Percentiles rank a stretch among this genome's conserved stretches.
Evolutionary conservation across 2,329 filamentous ascomycete species (phyloP).

Genomic region (Coniella vitis): DNA sequence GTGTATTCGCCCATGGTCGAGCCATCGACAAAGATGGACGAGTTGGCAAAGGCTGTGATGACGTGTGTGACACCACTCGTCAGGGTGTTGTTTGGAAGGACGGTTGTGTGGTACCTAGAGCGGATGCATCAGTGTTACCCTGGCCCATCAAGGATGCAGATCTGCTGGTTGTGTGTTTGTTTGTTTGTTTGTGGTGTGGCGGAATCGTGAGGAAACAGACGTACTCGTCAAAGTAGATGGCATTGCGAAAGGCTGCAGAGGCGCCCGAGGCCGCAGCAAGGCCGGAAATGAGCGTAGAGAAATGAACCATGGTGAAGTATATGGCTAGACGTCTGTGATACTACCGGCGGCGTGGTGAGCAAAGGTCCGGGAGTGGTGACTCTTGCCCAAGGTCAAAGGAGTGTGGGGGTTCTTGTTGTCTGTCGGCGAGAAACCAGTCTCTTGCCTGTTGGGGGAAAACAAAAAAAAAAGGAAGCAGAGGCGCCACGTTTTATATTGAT

Average conservation of each 20-base stretch:
- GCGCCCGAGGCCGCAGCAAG: conserved; percentile 3
- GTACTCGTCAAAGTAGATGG: conserved; percentile 15
- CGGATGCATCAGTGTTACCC: too few species aligned
- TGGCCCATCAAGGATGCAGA: too few species aligned
- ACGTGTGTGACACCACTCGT: conserved; percentile 46
- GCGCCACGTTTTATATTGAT: too few species aligned
- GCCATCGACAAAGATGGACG: conserved; percentile 40
- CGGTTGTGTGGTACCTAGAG: conserved; percentile 8
- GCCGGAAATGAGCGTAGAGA: background rate
- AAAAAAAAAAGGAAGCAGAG: too few species aligned
- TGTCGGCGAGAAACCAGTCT: too few species aligned
- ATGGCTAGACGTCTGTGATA: background rate
- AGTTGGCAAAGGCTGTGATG: conserved; percentile 47
- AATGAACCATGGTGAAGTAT: conserved; percentile 9
- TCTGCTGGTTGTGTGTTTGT: background rate
- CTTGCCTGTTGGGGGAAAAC: too few species aligned
- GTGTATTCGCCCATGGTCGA: conserved; percentile 33
- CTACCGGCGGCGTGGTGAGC: background rate
- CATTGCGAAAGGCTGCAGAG: conserved; percentile 8
- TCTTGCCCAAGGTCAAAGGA: too few species aligned
- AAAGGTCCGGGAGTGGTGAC: too few species aligned
- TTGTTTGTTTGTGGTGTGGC: too few species aligned
- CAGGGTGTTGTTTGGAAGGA: conserved; percentile 17
- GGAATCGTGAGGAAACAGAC: background rate
- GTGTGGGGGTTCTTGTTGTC: too few species aligned